phyloP scores from a whole-genome alignment of 139 green algal genomes.

The Gonium pectorale region DNA sequence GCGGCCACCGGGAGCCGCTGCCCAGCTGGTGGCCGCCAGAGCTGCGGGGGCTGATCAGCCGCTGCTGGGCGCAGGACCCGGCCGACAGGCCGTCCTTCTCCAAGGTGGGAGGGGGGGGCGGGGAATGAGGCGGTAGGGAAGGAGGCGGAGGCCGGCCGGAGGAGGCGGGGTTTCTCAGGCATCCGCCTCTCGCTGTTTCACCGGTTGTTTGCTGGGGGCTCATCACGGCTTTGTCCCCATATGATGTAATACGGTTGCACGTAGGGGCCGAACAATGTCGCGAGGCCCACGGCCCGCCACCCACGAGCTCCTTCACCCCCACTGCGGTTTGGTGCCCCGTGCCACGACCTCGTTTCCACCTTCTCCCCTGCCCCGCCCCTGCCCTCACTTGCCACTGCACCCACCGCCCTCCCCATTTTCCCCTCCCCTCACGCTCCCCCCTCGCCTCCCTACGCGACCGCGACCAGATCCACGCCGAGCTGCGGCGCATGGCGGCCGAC shows the following conservation, averaged over 20 bases:
- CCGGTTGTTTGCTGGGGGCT: no score
- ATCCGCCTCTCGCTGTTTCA: no score
- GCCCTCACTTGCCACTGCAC: background rate
- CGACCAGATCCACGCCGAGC: slow-evolving; percentile 29
- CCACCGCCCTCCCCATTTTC: background rate
- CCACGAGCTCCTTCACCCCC: no score
- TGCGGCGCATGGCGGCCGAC: background rate
- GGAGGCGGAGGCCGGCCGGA: no score
- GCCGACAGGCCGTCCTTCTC: slow-evolving; percentile 51
- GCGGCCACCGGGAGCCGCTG: slow-evolving; percentile 45
- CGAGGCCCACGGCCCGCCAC: no score
- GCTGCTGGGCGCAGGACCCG: slow-evolving; percentile 67
- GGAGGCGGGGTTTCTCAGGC: no score
- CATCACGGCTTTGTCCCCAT: no score
- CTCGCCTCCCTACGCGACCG: background rate
- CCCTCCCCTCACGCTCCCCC: background rate
- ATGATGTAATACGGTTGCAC: no score
- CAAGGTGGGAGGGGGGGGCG: background rate
- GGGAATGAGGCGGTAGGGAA: background rate
- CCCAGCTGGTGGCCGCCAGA: slow-evolving; percentile 52
- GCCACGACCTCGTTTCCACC: background rate
- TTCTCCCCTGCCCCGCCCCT: background rate
- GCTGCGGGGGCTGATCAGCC: slow-evolving; percentile 47
- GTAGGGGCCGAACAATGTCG: no score
- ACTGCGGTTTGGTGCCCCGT: no score